phyloP scores from a whole-genome alignment of 441 rosid species.

The Bruguiera hainesii region DNA sequence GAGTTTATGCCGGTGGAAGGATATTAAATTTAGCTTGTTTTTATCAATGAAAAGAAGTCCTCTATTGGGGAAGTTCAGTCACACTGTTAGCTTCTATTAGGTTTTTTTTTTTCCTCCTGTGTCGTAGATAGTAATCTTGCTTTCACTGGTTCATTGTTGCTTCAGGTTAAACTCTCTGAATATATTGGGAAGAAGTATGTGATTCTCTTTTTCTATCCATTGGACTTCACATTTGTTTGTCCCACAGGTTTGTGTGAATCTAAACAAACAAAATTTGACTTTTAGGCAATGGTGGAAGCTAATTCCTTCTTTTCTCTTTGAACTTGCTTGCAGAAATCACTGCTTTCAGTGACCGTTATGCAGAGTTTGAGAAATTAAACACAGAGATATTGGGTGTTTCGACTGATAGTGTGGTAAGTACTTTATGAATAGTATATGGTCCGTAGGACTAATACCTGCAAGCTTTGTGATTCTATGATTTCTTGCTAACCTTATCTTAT shows the following conservation, averaged over 20 bases:
- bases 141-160: slow-evolving; percentile 5
- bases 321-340: slow-evolving; percentile 70
- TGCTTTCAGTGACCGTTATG: slow-evolving; percentile 92
- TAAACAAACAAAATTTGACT: neutral
- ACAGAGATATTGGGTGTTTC: slow-evolving; percentile 82
- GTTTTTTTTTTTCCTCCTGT: neutral
- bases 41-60: no score
- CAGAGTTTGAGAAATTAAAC: slow-evolving; percentile 74
- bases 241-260: slow-evolving; percentile 67
- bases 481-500: neutral
- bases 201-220: slow-evolving; percentile 86
- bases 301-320: neutral
- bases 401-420: slow-evolving; percentile 74
- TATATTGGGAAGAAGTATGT: slow-evolving; percentile 95
- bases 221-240: slow-evolving; percentile 89
- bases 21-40: no score
- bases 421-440: neutral
- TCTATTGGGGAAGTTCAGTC: neutral
- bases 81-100: neutral
- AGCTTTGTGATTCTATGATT: neutral
- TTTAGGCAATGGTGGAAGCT: slow-evolving; percentile 16
- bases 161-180: slow-evolving; percentile 89
- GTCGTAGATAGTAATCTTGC: neutral
- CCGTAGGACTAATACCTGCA: neutral
- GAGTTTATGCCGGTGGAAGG: no score